Percentiles rank a stretch among this genome's conserved stretches.
These are phyloP conservation scores for Setaria italica DNA, from an alignment of 202 grass and related monocot genomes.

Conservation along the genomic window DNA sequence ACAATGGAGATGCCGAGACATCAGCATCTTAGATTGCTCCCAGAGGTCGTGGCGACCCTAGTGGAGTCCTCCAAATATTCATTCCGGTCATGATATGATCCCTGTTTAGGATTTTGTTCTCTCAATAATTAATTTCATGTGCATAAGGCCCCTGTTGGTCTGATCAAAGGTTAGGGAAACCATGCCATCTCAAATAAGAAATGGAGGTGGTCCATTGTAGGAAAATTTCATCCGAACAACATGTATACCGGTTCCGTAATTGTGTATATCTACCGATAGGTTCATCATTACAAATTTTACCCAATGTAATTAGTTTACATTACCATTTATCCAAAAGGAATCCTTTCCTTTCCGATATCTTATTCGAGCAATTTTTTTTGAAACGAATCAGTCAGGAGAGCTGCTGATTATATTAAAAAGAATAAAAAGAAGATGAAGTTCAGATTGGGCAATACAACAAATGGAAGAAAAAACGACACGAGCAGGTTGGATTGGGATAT, in stretches of 20 bases:
- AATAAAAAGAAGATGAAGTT: too few relatives aligned
- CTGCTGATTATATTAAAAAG: too few relatives aligned
- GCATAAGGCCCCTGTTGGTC: slow-evolving; percentile 49
- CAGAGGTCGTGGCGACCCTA: slow-evolving; percentile 17
- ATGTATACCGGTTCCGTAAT: slow-evolving; percentile 47
- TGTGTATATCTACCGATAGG: slow-evolving; percentile 56
- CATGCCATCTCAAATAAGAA: slow-evolving; percentile 50
- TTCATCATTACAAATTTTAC: slow-evolving; percentile 37
- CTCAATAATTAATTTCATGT: slow-evolving; percentile 59
- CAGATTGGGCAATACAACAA: too few relatives aligned
- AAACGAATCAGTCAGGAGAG: too few relatives aligned
- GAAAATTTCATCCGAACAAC: slow-evolving; percentile 41
- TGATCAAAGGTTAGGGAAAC: slow-evolving; percentile 57
- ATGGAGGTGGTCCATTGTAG: slow-evolving; percentile 60
- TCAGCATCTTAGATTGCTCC: slow-evolving; percentile 49
- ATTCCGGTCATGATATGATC: slow-evolving; percentile 44
- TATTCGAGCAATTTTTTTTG: too few relatives aligned
- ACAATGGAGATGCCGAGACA: slow-evolving; percentile 55
- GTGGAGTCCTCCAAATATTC: slow-evolving; percentile 39
- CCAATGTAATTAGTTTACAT: slow-evolving; percentile 46
- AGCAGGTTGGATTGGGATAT: too few relatives aligned
- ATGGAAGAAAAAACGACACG: too few relatives aligned
- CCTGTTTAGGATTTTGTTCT: slow-evolving; percentile 48
- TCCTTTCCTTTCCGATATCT: background rate
- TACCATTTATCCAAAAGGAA: slow-evolving; percentile 36